Conservation (phyloP, 768 basidiomycete species). For the Suillus luteus region DNA sequence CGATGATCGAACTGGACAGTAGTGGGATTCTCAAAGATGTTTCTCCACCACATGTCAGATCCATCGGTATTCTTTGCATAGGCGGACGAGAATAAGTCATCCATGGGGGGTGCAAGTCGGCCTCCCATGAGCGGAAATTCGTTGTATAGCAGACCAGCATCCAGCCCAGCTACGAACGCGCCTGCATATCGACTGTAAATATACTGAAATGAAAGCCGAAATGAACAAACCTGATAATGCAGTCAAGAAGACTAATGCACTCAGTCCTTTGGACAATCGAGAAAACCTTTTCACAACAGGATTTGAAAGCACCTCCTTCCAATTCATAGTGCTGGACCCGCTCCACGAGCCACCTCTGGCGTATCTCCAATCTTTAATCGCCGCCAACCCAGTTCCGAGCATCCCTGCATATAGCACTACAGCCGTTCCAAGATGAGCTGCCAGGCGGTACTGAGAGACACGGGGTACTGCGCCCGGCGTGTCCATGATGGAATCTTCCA, state of each 20-base stretch:
- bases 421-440: conserved; percentile 91
- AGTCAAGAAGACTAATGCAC: conserved; percentile 84
- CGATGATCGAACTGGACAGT: conserved; percentile 98
- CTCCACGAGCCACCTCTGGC: conserved; percentile 60
- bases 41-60: conserved; percentile 92
- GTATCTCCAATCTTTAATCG: conserved; percentile 79
- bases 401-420: conserved; percentile 93
- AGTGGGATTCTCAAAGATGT: conserved; percentile 95
- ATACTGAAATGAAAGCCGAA: conserved; percentile 4
- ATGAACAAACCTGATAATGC: conserved; percentile 78
- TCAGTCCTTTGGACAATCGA: conserved; percentile 58
- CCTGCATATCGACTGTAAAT: conserved; percentile 48
- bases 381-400: conserved; percentile 75
- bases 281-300: conserved; percentile 61
- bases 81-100: conserved; percentile 76
- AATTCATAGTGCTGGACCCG: conserved; percentile 45
- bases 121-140: conserved; percentile 98
- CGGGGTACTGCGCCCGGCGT: conserved; percentile 86
- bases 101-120: conserved; percentile 72
- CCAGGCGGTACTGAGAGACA: conserved; percentile 95
- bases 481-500: conserved; percentile 79
- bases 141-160: conserved; percentile 96
- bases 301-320: conserved; percentile 52
- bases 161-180: conserved; percentile 96
- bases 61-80: conserved; percentile 73